These are phyloP conservation scores for Hyphopichia homilentoma DNA, from an alignment of 805 yeast genomes.

Conservation along the genomic window DNA sequence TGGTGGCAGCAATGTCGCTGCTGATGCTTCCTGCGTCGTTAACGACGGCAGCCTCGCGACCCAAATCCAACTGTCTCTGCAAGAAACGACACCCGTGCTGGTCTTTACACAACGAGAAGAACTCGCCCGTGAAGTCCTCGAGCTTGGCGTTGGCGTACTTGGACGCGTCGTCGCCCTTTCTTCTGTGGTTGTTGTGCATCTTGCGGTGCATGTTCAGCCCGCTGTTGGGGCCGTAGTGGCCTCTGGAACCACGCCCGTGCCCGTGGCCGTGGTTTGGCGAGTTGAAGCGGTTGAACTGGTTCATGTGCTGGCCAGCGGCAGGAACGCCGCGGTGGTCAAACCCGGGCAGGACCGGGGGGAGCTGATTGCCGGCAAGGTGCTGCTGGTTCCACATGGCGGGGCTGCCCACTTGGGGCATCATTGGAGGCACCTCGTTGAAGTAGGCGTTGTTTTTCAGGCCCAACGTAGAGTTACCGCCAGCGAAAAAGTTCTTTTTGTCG, in stretches of 20 bases:
- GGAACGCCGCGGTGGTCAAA: not conserved
- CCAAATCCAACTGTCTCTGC: slow-evolving; percentile 77
- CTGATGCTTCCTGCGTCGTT: slow-evolving; percentile 2
- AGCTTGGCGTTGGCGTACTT: slow-evolving; percentile 64
- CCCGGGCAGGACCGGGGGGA: no score
- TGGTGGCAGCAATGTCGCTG: slow-evolving; percentile 54
- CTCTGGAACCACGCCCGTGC: no score
- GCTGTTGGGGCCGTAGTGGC: slow-evolving; percentile 12
- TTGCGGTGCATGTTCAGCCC: slow-evolving; percentile 43
- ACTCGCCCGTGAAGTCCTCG: slow-evolving; percentile 67
- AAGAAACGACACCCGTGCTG: slow-evolving; percentile 95
- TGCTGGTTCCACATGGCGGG: no score
- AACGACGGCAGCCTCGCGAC: slow-evolving; percentile 30
- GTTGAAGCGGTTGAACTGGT: slow-evolving; percentile 5
- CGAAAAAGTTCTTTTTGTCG: not conserved
- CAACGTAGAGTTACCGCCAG: not conserved
- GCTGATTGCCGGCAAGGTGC: no score
- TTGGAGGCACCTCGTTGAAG: no score
- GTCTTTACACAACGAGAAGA: slow-evolving; percentile 82
- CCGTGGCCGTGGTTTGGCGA: no score
- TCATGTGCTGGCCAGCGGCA: slow-evolving; percentile 1
- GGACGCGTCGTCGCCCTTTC: slow-evolving; percentile 65
- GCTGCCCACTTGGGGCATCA: no score
- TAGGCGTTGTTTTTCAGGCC: no score
- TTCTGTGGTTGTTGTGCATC: slow-evolving; percentile 25